phyloP scores from a whole-genome alignment of 495 filamentous ascomycete genomes.

The Aspergillus hancockii region DNA sequence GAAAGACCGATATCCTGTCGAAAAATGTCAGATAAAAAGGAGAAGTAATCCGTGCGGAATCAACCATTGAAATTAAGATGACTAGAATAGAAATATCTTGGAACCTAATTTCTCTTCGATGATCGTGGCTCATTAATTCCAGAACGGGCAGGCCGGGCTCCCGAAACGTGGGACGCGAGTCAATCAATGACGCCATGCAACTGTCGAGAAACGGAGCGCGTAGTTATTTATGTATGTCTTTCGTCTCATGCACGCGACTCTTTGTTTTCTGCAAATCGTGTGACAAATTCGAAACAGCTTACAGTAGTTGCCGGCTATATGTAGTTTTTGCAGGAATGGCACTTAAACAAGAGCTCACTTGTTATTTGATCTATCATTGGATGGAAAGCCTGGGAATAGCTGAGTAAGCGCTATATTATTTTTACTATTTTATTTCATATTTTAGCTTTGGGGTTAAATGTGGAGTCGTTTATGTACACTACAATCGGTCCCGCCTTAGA shows the following conservation, averaged over 20 bases:
- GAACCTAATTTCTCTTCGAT: constrained; percentile 16
- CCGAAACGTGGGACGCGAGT: constrained; percentile 31
- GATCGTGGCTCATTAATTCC: constrained; percentile 19
- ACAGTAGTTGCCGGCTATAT: not conserved
- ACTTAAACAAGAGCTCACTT: not conserved
- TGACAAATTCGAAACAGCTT: constrained; percentile 1
- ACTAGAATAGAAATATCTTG: constrained; percentile 1
- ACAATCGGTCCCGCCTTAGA: constrained; percentile 19
- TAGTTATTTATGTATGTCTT: constrained; percentile 6
- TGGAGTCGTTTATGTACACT: constrained; percentile 32
- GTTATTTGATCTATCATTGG: not conserved
- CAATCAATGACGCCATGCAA: constrained; percentile 28
- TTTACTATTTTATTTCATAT: constrained; percentile 5
- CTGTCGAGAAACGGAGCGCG: constrained; percentile 14
- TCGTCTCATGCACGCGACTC: constrained; percentile 5
- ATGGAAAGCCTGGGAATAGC: not conserved
- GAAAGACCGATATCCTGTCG: not conserved
- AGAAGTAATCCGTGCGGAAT: not conserved
- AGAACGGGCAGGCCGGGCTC: constrained; percentile 19
- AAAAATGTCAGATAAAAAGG: not conserved
- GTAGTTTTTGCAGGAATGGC: not conserved
- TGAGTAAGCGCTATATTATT: constrained; percentile 6
- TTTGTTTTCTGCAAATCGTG: constrained; percentile 7
- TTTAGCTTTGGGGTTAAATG: constrained; percentile 23
- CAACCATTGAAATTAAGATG: not conserved